Evolutionary conservation across 768 basidiomycete genomes (phyloP).

Genomic region (Coprinopsis cinerea): DNA sequence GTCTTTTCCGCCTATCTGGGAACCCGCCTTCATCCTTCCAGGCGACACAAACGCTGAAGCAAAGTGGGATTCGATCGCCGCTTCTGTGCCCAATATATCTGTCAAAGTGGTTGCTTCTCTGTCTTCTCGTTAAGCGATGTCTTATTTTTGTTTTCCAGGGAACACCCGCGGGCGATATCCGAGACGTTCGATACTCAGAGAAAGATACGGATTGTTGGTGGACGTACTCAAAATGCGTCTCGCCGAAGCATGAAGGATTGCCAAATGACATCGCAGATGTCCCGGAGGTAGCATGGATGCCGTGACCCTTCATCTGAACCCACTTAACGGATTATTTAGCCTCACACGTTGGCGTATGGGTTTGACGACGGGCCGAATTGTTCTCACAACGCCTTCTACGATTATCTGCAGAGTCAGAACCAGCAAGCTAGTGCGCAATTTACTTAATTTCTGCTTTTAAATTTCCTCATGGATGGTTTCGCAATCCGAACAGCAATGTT

Average conservation of each 20-base stretch:
- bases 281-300: slow-evolving; percentile 35
- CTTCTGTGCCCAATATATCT: slow-evolving; percentile 41
- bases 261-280: slow-evolving; percentile 37
- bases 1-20: slow-evolving; percentile 41
- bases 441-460: too few species aligned
- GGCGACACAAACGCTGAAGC: slow-evolving; percentile 36
- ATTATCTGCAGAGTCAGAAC: slow-evolving; percentile 43
- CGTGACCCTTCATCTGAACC: background rate
- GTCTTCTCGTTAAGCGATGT: background rate
- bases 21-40: slow-evolving; percentile 35
- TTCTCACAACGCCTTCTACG: slow-evolving; percentile 57
- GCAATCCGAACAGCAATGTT: slow-evolving; percentile 43
- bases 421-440: slow-evolving; percentile 55
- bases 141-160: slow-evolving; percentile 12
- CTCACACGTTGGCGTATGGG: slow-evolving; percentile 49
- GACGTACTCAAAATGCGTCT: slow-evolving; percentile 36
- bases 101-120: slow-evolving; percentile 28
- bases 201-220: slow-evolving; percentile 53
- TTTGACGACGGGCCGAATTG: slow-evolving; percentile 67
- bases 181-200: slow-evolving; percentile 27
- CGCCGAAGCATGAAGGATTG: slow-evolving; percentile 40
- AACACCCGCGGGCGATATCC: slow-evolving; percentile 24
- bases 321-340: slow-evolving; percentile 24
- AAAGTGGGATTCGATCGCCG: slow-evolving; percentile 38
- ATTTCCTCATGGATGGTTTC: too few species aligned